Evolutionary conservation across 2,329 filamentous ascomycete species (phyloP).

Genomic region (Didymella pomorum): DNA sequence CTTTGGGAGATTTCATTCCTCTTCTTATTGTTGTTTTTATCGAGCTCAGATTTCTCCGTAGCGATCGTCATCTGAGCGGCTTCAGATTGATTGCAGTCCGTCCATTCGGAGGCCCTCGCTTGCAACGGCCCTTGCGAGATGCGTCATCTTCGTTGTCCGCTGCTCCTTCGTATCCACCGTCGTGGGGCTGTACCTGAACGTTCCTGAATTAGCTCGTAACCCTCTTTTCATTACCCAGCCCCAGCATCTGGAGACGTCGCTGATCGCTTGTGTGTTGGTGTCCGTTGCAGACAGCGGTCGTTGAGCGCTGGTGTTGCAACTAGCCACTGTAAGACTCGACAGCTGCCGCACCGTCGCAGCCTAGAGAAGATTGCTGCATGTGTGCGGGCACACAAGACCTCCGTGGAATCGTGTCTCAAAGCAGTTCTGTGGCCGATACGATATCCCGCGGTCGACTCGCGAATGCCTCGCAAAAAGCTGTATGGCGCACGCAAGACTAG

Average conservation of each 20-base stretch:
- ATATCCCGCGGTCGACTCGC: slow-evolving; percentile 29
- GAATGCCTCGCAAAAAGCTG: slow-evolving; percentile 20
- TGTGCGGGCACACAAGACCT: slow-evolving; percentile 21
- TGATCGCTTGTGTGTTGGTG: slow-evolving; percentile 10
- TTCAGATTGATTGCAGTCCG: slow-evolving; percentile 12
- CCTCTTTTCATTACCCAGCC: slow-evolving; percentile 4
- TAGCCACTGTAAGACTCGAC: slow-evolving; percentile 4
- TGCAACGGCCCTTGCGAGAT: slow-evolving; percentile 10
- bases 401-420: slow-evolving; percentile 25
- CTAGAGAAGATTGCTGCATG: slow-evolving; percentile 26
- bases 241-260: slow-evolving; percentile 4
- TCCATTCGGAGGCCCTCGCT: slow-evolving; percentile 14
- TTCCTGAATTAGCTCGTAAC: slow-evolving; percentile 9
- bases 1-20: slow-evolving; percentile 9
- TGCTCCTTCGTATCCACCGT: slow-evolving; percentile 8
- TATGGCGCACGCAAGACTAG: slow-evolving; percentile 26
- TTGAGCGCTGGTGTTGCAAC: slow-evolving; percentile 10
- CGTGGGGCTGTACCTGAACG: slow-evolving; percentile 19
- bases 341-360: slow-evolving; percentile 23
- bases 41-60: neutral
- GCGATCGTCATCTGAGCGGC: slow-evolving; percentile 17
- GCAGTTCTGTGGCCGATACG: slow-evolving; percentile 24
- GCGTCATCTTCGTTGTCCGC: slow-evolving; percentile 14
- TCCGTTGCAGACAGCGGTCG: slow-evolving; percentile 14
- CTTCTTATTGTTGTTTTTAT: neutral